Evolutionary conservation across 176 grass and related monocot species (phyloP).

Genomic region (bread wheat (Triticum aestivum)): IWGSC_CS_RefSeq_v2.1 NC_057807.1:27499928-27500427

Average conservation of each 20-base stretch:
- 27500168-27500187: slow-evolving; percentile 25
- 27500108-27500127: not conserved
- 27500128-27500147: not conserved
- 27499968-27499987: not conserved
- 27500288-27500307: not conserved
- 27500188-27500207: not conserved
- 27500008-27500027: slow-evolving; percentile 28
- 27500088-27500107: slow-evolving; percentile 10
- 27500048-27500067: slow-evolving; percentile 3
- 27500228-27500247: not conserved
- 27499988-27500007: not conserved
- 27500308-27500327: not conserved
- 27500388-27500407: not conserved
- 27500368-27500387: not conserved
- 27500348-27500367: not conserved
- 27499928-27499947: not conserved
- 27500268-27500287: not conserved
- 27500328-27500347: not conserved
- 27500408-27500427: not conserved
- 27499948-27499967: not conserved
- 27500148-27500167: slow-evolving; percentile 2
- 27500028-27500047: slow-evolving; percentile 2
- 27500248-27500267: not conserved
- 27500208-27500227: not conserved
- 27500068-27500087: slow-evolving; percentile 25